A percentile compares a stretch with the other conserved stretches of the same genome.
Evolutionary conservation across 2,329 filamentous ascomycete species (phyloP).

Genomic region (Botrytis galanthina): DNA sequence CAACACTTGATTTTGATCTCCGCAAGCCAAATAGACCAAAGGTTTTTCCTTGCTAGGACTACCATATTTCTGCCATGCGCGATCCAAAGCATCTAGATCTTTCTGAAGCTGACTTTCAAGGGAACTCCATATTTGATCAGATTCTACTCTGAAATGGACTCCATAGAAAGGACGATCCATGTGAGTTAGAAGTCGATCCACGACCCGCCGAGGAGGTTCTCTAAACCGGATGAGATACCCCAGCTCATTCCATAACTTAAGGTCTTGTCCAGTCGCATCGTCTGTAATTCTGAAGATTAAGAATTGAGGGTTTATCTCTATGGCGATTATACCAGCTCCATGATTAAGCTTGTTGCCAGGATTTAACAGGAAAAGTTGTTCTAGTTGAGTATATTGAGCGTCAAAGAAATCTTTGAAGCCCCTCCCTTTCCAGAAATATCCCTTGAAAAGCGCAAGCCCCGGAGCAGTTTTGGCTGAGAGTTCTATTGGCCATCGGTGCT

Average conservation of each 20-base stretch:
- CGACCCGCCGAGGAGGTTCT: slow-evolving; percentile 33
- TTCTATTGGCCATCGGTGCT: slow-evolving; percentile 32
- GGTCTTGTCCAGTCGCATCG: slow-evolving; percentile 39
- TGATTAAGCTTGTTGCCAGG: slow-evolving; percentile 20
- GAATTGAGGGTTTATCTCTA: slow-evolving; percentile 38
- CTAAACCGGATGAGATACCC: slow-evolving; percentile 38
- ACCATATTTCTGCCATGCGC: slow-evolving; percentile 37
- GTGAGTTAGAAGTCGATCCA: slow-evolving; percentile 30
- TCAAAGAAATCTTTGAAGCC: slow-evolving; percentile 36
- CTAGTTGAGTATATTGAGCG: slow-evolving; percentile 23
- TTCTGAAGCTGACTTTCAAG: slow-evolving; percentile 39
- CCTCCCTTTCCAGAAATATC: slow-evolving; percentile 16
- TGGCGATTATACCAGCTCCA: slow-evolving; percentile 36
- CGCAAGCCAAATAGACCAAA: slow-evolving; percentile 40
- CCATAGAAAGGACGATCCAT: slow-evolving; percentile 38
- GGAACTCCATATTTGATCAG: slow-evolving; percentile 41
- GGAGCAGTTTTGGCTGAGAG: slow-evolving; percentile 27
- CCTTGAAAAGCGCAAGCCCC: slow-evolving; percentile 31
- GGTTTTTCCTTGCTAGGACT: slow-evolving; percentile 30
- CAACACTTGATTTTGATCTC: slow-evolving; percentile 38
- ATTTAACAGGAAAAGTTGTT: slow-evolving; percentile 20
- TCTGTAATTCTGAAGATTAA: slow-evolving; percentile 41
- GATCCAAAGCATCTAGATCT: slow-evolving; percentile 40
- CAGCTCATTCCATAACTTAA: slow-evolving; percentile 41
- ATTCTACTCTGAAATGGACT: slow-evolving; percentile 41